phyloP scores from a whole-genome alignment of 176 grass and related monocot genomes.

The Eragrostis nindensis region DNA sequence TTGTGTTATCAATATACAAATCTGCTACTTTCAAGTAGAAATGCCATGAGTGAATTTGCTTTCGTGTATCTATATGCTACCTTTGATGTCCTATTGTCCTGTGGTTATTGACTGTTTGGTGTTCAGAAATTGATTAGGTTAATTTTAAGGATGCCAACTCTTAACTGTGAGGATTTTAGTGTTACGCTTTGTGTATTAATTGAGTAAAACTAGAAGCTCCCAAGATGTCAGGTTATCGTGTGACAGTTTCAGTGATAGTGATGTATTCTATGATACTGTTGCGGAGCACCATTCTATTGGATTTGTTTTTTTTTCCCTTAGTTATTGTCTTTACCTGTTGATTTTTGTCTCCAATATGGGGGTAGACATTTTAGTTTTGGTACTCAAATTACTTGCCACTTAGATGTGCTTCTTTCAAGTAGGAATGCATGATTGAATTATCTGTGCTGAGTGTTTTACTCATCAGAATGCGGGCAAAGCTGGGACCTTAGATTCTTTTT shows the following conservation, averaged over 20 bases:
- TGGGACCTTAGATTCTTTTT: background rate
- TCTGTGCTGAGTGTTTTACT: slow-evolving; percentile 1
- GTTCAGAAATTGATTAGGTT: background rate
- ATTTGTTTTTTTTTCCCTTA: too few relatives aligned
- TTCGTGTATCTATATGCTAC: too few relatives aligned
- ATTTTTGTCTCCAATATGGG: background rate
- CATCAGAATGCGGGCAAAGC: background rate
- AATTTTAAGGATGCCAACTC: background rate
- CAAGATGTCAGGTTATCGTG: background rate
- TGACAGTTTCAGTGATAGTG: background rate
- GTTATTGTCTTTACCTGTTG: background rate
- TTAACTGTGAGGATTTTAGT: background rate
- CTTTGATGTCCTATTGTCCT: background rate
- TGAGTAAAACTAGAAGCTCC: background rate
- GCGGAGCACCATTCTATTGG: too few relatives aligned
- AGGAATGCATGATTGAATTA: too few relatives aligned
- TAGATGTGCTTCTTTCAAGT: too few relatives aligned
- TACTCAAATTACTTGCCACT: too few relatives aligned
- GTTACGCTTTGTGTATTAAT: background rate
- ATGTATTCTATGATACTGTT: background rate
- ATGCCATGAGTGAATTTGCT: background rate
- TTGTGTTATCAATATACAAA: too few relatives aligned
- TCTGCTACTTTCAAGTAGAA: slow-evolving; percentile 16
- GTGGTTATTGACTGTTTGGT: background rate
- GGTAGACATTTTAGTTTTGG: background rate